Conservation (phyloP, 2,329 filamentous ascomycete genomes). For the Allantophomopsis lycopodina region DNA sequence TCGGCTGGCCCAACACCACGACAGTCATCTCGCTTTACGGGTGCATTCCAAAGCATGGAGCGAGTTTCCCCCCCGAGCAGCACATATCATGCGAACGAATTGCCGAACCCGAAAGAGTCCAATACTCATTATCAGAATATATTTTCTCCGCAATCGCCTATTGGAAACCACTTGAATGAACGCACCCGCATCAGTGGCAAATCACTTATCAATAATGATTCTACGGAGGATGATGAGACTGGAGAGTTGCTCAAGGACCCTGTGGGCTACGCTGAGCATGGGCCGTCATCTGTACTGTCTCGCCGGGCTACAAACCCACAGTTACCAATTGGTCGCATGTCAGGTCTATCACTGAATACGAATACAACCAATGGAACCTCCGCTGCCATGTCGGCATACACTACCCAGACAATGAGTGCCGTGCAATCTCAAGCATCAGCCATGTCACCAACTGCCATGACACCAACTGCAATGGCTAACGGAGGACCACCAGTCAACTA, state of each 20-base stretch:
- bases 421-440: conserved; percentile 10
- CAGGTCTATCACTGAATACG: conserved; percentile 60
- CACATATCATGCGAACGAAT: conserved; percentile 39
- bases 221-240: conserved; percentile 57
- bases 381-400: conserved; percentile 10
- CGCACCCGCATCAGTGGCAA: conserved; percentile 50
- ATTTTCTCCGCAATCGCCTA: conserved; percentile 62
- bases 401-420: conserved; percentile 5
- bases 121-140: conserved; percentile 42
- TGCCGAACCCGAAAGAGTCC: conserved; percentile 38
- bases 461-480: conserved; percentile 38
- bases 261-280: conserved; percentile 61
- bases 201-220: conserved; percentile 56
- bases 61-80: conserved; percentile 39
- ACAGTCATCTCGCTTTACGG: conserved; percentile 37
- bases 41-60: conserved; percentile 34
- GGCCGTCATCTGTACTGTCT: conserved; percentile 32
- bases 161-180: conserved; percentile 55
- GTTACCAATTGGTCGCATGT: conserved; percentile 55
- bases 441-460: conserved; percentile 31
- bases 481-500: conserved; percentile 30
- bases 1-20: conserved; percentile 16
- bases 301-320: conserved; percentile 62
- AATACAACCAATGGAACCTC: conserved; percentile 2
- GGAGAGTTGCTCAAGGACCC: conserved; percentile 59